Conservation (phyloP, 2,329 filamentous ascomycete genomes). For the Cercospora sesami region DNA sequence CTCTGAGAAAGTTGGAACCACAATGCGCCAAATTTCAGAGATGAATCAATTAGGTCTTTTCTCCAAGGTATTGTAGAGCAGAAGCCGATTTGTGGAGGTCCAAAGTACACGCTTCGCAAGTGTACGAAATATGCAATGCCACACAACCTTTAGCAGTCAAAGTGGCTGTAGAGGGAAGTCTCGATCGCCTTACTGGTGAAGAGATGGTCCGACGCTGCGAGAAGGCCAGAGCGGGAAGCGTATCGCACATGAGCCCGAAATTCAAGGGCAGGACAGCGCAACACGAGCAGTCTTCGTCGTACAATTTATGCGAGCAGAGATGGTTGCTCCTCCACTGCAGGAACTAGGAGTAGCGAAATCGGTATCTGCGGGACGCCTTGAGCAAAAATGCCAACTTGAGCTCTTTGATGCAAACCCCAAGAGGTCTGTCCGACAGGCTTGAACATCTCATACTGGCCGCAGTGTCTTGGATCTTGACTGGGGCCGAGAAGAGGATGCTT, state of each 20-base stretch:
- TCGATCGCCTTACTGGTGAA: background rate
- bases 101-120: background rate
- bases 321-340: background rate
- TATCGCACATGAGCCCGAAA: background rate
- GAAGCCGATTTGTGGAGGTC: background rate
- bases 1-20: background rate
- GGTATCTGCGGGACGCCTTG: background rate
- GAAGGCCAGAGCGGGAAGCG: background rate
- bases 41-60: background rate
- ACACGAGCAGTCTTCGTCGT: background rate
- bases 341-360: background rate
- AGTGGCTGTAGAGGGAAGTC: background rate
- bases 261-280: background rate
- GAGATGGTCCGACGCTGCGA: background rate
- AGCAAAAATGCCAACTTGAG: background rate
- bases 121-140: background rate
- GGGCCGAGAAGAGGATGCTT: background rate
- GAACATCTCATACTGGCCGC: background rate
- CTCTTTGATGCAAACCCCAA: background rate
- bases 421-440: background rate
- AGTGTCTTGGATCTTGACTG: background rate
- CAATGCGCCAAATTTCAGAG: background rate
- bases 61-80: background rate
- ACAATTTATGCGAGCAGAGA: background rate
- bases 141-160: background rate